phyloP scores from a whole-genome alignment of 441 rosid genomes.

The Arabidopsis lyrata region DNA sequence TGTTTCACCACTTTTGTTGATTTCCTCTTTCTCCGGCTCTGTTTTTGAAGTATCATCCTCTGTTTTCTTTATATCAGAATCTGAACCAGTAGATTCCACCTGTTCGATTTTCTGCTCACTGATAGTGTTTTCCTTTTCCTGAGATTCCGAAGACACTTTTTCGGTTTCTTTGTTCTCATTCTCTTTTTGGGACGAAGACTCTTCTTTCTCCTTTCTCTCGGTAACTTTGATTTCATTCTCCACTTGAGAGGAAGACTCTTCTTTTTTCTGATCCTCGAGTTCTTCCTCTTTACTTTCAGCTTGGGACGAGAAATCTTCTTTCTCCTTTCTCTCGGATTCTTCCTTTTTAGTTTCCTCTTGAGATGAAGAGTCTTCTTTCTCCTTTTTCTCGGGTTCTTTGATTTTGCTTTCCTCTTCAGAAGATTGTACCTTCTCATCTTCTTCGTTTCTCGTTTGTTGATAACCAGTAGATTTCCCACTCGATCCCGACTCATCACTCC shows the following conservation, averaged over 20 bases:
- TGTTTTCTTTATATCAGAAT: no score
- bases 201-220: constrained; percentile 9
- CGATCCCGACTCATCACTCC: constrained; percentile 46
- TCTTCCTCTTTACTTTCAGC: no score
- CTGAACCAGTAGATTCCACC: constrained; percentile 48
- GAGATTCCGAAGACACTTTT: constrained; percentile 39
- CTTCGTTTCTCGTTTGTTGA: constrained; percentile 40
- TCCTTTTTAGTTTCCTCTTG: background rate
- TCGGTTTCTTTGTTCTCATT: constrained; percentile 27
- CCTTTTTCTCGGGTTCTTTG: constrained; percentile 10
- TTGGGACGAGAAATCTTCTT: constrained; percentile 4
- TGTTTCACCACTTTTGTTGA: constrained; percentile 40
- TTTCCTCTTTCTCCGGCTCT: constrained; percentile 47
- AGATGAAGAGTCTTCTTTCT: constrained; percentile 1
- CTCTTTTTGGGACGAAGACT: constrained; percentile 22
- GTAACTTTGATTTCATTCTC: constrained; percentile 10
- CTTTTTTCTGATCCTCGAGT: no score
- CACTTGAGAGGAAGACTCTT: background rate
- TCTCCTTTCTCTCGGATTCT: background rate
- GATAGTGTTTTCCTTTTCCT: constrained; percentile 46
- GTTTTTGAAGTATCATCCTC: constrained; percentile 40
- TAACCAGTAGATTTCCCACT: constrained; percentile 41
- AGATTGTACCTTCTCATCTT: constrained; percentile 24
- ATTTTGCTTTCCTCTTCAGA: constrained; percentile 32
- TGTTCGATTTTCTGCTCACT: constrained; percentile 52